Base-by-base conservation (phyloP, 805 yeast species). In the Isabelozyma rhagii region DNA sequence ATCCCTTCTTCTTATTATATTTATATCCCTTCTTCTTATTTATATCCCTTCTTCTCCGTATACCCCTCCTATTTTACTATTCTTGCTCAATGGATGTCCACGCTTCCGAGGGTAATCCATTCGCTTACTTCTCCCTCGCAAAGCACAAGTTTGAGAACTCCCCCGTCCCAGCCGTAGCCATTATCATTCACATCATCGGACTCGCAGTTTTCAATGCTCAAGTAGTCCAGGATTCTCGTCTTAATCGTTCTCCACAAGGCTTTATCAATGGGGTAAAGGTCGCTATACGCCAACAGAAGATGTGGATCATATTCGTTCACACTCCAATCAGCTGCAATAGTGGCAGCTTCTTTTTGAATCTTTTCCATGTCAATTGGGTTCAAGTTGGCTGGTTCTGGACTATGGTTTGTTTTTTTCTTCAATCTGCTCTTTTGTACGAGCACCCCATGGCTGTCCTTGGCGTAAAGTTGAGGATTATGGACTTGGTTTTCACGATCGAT, bases 81-180 rank as follows among this genome's bases (percentile, higher is more conserved):
- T 49, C 46, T 21, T 5, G 6, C 25, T 21, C 25, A 64, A 51
- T 73, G 76, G 41, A 74, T 57, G 52, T 72, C 78, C 6, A 75
- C 78, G 41, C 73, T 71, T 2, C 90, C 93, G 51, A 87, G 68
- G 1, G 78, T 78, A 40, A 77, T 70, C 96, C 96, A 87, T 48
- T 83, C 79, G 43, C 74, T 78, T 5, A 83, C 83, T 4, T 86
- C 88, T 0, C 93, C 93, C 56, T 82, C 86, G 59, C 91, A 85
- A 15, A 74, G 72, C 6, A 87, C 89, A 47, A 87, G 75, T 55
- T 84, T 80, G 21, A 85, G 71, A 7, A 86, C 84, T 2, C 89
- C 88, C 7, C 85, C 81, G 43, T 75, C 78, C 94, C 94, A 87
- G 3, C 82, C 81, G 25, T 80, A 60, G 44, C 63, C 69, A 47